phyloP scores from a whole-genome alignment of 2,329 filamentous ascomycete genomes.

The Nemania sp. region DNA sequence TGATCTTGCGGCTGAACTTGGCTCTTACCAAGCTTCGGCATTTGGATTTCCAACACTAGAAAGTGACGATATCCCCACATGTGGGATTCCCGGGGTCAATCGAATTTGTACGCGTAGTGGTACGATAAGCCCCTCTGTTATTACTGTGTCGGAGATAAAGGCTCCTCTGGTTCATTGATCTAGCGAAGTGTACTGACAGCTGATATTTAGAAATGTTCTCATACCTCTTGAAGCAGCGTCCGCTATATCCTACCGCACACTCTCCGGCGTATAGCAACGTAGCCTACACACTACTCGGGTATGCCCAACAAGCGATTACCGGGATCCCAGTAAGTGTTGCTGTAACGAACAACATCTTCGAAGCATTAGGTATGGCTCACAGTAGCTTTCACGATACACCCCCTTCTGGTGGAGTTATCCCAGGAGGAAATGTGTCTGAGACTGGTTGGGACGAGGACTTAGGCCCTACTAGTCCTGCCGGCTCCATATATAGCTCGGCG shows the following conservation, averaged over 20 bases:
- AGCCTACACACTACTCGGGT: conserved; percentile 54
- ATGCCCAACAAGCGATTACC: conserved; percentile 56
- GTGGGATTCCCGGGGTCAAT: conserved; percentile 23
- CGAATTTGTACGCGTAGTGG: conserved; percentile 34
- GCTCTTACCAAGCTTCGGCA: conserved; percentile 16
- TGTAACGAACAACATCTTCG: conserved; percentile 50
- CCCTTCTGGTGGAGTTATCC: conserved; percentile 32
- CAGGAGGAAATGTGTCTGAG: conserved; percentile 25
- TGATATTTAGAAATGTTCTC: conserved; percentile 44
- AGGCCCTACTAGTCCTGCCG: conserved; percentile 42
- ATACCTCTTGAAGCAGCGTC: conserved; percentile 48
- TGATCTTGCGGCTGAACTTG: conserved; percentile 25
- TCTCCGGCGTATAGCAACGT: conserved; percentile 55
- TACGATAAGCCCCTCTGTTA: conserved; percentile 20
- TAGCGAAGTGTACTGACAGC: conserved; percentile 21
- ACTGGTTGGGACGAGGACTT: conserved; percentile 46
- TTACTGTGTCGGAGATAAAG: background rate
- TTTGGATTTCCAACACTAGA: conserved; percentile 32
- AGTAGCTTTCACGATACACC: conserved; percentile 45
- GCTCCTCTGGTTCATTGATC: no score
- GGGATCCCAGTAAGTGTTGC: conserved; percentile 48
- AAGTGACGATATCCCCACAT: conserved; percentile 21
- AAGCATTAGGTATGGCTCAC: conserved; percentile 49
- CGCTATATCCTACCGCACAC: conserved; percentile 50
- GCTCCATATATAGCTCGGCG: conserved; percentile 36